A percentile compares a stretch with the other conserved stretches of the same genome.
phyloP scores from a whole-genome alignment of 2,329 filamentous ascomycete genomes.

The Trichocomaceae sp. region DNA sequence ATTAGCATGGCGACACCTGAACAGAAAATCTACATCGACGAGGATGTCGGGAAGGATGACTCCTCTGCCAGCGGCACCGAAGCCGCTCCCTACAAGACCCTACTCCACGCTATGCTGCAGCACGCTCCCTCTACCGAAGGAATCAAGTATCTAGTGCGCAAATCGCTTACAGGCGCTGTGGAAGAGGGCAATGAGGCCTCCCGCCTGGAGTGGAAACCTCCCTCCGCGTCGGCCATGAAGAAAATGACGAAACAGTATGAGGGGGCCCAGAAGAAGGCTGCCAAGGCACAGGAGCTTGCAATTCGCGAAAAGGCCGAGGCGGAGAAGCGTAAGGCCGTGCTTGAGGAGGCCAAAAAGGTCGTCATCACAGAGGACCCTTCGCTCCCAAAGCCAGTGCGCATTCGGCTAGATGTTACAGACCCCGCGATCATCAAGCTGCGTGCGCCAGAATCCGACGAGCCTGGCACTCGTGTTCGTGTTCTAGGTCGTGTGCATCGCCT shows the following conservation, averaged over 20 bases:
- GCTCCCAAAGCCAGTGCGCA: slow-evolving; percentile 66
- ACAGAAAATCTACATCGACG: slow-evolving; percentile 60
- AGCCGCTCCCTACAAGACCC: slow-evolving; percentile 70
- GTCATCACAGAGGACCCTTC: slow-evolving; percentile 62
- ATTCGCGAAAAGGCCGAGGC: slow-evolving; percentile 67
- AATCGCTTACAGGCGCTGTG: slow-evolving; percentile 56
- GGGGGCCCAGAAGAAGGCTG: slow-evolving; percentile 74
- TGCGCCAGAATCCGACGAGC: slow-evolving; percentile 50
- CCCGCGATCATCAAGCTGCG: slow-evolving; percentile 52
- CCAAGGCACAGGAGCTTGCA: slow-evolving; percentile 66
- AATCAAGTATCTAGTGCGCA: slow-evolving; percentile 61
- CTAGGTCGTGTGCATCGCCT: slow-evolving; percentile 76
- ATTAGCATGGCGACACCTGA: slow-evolving; percentile 31
- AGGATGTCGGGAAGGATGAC: slow-evolving; percentile 69
- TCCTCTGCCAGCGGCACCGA: slow-evolving; percentile 60
- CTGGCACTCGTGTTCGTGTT: slow-evolving; percentile 69
- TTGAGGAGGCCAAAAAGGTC: slow-evolving; percentile 79
- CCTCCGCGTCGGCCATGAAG: slow-evolving; percentile 77
- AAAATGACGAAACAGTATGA: slow-evolving; percentile 72
- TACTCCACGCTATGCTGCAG: slow-evolving; percentile 70
- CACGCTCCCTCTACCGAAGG: slow-evolving; percentile 52
- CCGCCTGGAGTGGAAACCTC: slow-evolving; percentile 69
- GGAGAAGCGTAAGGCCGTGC: slow-evolving; percentile 60
- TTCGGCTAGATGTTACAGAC: slow-evolving; percentile 68
- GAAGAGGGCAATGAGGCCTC: slow-evolving; percentile 58